Base-by-base conservation (phyloP, 2,329 filamentous ascomycete genomes). In the Didymella pomorum region DNA sequence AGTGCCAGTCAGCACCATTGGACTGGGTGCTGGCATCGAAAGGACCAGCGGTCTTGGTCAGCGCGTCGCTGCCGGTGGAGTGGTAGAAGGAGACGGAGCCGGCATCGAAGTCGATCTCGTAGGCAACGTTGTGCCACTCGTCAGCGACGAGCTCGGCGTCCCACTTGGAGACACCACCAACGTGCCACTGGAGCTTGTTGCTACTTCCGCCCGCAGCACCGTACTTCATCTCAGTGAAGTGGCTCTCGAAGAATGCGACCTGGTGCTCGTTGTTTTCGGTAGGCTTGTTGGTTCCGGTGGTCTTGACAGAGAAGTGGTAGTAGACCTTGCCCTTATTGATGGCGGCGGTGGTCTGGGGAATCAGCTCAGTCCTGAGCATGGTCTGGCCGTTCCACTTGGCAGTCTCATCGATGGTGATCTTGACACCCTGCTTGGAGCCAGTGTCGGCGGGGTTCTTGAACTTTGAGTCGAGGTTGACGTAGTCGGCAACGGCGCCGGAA, bases 71-170 rank as follows among this genome's bases (percentile, higher is more conserved):
- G 43, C 87, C 88, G 29, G 86, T 88, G 1, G 87, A 89, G 76
- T 90, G 87, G 84, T 87, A 91, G 77, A 91, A 87, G 6, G 84
- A 84, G 21, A 92, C 87, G 2, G 82, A 86, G 62, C 82, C 79
- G 28, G 79, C 83, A 31, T 76, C 77, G 67, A 92, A 92, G 78
- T 91, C 81, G 60, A 91, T 90, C 71, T 87, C 88, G 70, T 91
- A 91, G 46, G 89, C 89, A 67, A 91, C 82, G 73, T 92, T 92
- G 76, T 92, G 89, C 89, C 89, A 91, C 16, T 87, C 84, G 42
- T 82, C 85, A 1, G 88, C 81, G 44, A 81, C 81, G 72, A 88
- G 87, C 61, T 84, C 80, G 2, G 82, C 81, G 62, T 83, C 84
- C 88, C 88, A 91, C 66, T 89, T 79, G 29, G 82, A 83, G 63